A percentile compares a stretch with the other conserved stretches of the same genome.
Conservation (phyloP, 2,329 filamentous ascomycete species). For the Kalaharituber pfeilii region DNA sequence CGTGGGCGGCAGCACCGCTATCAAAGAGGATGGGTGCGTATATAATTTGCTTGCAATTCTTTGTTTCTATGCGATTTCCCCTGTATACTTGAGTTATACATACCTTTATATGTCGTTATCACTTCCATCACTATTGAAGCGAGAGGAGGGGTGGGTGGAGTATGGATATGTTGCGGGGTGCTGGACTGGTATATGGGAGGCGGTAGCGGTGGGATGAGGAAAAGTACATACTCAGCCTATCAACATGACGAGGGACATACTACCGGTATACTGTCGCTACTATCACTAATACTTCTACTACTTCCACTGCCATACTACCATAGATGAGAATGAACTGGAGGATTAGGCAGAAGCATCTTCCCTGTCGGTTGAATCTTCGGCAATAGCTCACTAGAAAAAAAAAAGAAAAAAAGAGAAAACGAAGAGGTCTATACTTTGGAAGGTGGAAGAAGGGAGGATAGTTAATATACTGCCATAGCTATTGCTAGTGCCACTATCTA, state of each 20-base stretch:
- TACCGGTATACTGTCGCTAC: slow-evolving; percentile 1
- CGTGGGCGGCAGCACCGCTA: slow-evolving; percentile 41
- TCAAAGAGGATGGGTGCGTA: slow-evolving; percentile 88
- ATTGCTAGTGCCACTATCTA: slow-evolving; percentile 1
- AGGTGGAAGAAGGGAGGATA: neutral
- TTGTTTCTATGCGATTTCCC: slow-evolving; percentile 10
- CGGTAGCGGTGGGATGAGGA: neutral
- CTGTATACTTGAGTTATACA: slow-evolving; percentile 10
- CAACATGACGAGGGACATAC: neutral
- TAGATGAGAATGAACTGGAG: slow-evolving; percentile 5
- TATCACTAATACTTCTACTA: slow-evolving; percentile 1
- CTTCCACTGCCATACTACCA: neutral
- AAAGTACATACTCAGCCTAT: slow-evolving; percentile 1
- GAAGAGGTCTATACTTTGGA: neutral
- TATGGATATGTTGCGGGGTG: neutral
- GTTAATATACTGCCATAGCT: slow-evolving; percentile 3
- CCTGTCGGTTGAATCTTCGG: neutral
- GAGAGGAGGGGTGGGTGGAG: slow-evolving; percentile 12
- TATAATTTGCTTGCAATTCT: slow-evolving; percentile 14
- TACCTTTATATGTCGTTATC: neutral
- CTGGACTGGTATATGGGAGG: neutral
- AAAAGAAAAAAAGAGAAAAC: no score
- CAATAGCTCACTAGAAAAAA: slow-evolving; percentile 1
- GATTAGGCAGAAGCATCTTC: slow-evolving; percentile 1
- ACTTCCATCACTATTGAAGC: slow-evolving; percentile 11